Evolutionary conservation across 1,284 basidiomycete species (phyloP), one percentile per base, ranked within the genome.

Genomic region (Ustilago lituana): DNA sequence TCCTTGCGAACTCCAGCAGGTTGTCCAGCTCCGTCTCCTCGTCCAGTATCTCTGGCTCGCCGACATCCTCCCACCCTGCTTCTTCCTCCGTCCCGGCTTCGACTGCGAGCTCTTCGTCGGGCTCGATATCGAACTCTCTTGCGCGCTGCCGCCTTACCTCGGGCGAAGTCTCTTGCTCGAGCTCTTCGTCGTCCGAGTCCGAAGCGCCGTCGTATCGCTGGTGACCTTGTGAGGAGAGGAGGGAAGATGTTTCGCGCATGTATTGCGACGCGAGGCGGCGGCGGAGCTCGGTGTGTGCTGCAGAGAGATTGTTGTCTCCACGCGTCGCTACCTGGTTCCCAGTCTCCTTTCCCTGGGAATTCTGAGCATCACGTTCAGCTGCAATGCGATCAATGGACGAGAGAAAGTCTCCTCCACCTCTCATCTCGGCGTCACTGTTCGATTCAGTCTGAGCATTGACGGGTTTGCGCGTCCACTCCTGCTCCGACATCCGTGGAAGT

Each of bases 1-100:
- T 67, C n/a, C 74, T 35, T 1, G 74, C 62, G 39, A 69, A 77
- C 24, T 74, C 64, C 24, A 77, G 31, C 33, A 77, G 45, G 15
- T 68, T 61, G 5, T 24, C 49, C 36, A 76, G 19, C 33, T 73
- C 74, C 4, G 60, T 57, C 26, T 70, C 64, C 11, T 68, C 61
- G 9, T 68, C 61, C 27, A 51, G n/a, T 32, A 45, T n/a, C 11
- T 32, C 20, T 9, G 35, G 33, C 15, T 50, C 57, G 1, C 17
- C 56, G 0, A 43, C 39, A 14, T 65, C 69, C 1, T 61, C 52
- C 38, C 50, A 44, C 2, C 5, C 39, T 10, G 19, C 50, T n/a
- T 36, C 36, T 17, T 11, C 53, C 3, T n/a, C 46, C 15, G 23
- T 20, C 4, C 27, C 20, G 44, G 11, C 11, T 37, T 17, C 9